Conservation (phyloP, 306 rosid species). For the Argentina anserina region DNA sequence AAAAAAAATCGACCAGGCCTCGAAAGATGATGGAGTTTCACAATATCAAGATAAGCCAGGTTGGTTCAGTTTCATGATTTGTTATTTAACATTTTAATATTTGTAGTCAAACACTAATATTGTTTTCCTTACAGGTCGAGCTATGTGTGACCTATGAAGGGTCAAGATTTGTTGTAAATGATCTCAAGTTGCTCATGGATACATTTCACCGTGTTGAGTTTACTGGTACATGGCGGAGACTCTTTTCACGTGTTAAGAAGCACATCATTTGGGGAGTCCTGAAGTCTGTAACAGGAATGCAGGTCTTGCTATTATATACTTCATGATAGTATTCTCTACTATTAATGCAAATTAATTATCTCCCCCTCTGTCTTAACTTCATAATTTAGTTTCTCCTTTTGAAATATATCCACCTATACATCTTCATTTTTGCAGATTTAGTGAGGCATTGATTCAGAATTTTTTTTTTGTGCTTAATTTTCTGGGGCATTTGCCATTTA, state of each 20-base stretch:
- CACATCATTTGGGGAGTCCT: constrained; percentile 99
- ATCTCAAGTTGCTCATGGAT: constrained; percentile 97
- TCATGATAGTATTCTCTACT: background rate
- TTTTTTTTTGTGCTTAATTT: background rate
- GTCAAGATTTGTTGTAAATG: constrained; percentile 90
- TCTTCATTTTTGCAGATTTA: background rate
- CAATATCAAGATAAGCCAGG: constrained; percentile 98
- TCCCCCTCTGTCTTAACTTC: background rate
- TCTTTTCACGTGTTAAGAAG: constrained; percentile 93
- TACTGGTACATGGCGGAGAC: constrained; percentile 96
- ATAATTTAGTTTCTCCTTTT: background rate
- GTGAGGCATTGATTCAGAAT: background rate
- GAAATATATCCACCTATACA: background rate
- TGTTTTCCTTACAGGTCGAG: constrained; percentile 61
- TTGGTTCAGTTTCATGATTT: constrained; percentile 34
- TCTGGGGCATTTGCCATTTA: background rate
- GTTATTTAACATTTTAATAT: constrained; percentile 1
- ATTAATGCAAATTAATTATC: background rate
- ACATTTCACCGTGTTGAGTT: constrained; percentile 87
- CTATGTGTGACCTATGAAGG: constrained; percentile 89
- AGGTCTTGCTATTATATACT: constrained; percentile 44
- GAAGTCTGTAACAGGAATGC: constrained; percentile 99
- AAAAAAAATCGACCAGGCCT: constrained; percentile 78
- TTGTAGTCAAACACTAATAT: constrained; percentile 15
- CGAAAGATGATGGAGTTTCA: constrained; percentile 96